Percentiles rank a stretch among this genome's conserved stretches.
These are phyloP conservation scores for Ustilago bromivora DNA, from an alignment of 1,284 basidiomycete species.

Conservation along the genomic window DNA sequence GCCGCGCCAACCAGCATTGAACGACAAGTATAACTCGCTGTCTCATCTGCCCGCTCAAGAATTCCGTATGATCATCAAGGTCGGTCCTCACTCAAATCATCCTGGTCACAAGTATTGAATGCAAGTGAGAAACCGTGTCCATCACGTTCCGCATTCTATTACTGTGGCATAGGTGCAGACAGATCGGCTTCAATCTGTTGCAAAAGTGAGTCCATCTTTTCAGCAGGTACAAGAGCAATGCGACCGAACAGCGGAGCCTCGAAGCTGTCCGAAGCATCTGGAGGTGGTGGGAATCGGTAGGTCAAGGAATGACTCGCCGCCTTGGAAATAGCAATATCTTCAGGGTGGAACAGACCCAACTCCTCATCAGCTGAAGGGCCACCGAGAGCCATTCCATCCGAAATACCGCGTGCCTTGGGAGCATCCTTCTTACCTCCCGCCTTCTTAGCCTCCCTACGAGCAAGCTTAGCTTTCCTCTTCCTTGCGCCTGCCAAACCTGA, in stretches of 20 bases:
- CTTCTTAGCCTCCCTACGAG: slow-evolving; percentile 49
- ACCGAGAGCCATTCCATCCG: slow-evolving; percentile 36
- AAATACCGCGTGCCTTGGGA: slow-evolving; percentile 33
- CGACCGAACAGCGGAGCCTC: slow-evolving; percentile 65
- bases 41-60: background rate
- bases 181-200: slow-evolving; percentile 40
- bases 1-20: background rate
- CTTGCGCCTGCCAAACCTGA: slow-evolving; percentile 58
- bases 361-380: slow-evolving; percentile 42
- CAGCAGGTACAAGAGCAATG: slow-evolving; percentile 55
- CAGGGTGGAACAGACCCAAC: slow-evolving; percentile 65
- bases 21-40: background rate
- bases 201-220: slow-evolving; percentile 44
- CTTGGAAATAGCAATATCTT: slow-evolving; percentile 61
- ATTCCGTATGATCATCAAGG: too few relatives aligned
- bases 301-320: slow-evolving; percentile 58
- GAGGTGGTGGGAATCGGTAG: slow-evolving; percentile 65
- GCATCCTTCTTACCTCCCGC: slow-evolving; percentile 48
- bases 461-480: slow-evolving; percentile 51
- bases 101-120: background rate
- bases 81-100: too few relatives aligned
- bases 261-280: slow-evolving; percentile 61
- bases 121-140: background rate
- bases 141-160: background rate
- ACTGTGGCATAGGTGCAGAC: slow-evolving; percentile 31